These are phyloP conservation scores for Russula virescens DNA, from an alignment of 768 basidiomycete species.

Conservation along the genomic window DNA sequence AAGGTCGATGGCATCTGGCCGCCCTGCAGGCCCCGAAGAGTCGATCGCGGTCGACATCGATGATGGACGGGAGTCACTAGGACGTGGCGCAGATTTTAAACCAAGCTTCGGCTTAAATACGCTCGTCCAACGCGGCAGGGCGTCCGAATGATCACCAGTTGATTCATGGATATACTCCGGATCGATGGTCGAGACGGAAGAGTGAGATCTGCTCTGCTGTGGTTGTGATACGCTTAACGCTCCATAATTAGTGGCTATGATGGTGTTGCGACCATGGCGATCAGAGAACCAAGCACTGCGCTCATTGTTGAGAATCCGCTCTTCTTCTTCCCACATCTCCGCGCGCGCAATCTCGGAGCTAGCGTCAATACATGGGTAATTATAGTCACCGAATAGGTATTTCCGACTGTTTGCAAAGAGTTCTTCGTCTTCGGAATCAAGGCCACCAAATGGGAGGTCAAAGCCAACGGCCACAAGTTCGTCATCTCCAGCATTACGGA, in stretches of 20 bases:
- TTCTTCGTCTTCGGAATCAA: slow-evolving; percentile 66
- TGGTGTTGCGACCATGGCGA: slow-evolving; percentile 36
- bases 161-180: slow-evolving; percentile 39
- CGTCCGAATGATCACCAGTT: slow-evolving; percentile 33
- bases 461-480: slow-evolving; percentile 41
- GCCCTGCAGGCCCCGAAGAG: slow-evolving; percentile 9
- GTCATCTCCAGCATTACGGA: slow-evolving; percentile 56
- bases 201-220: slow-evolving; percentile 6
- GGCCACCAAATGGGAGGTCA: slow-evolving; percentile 60
- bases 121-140: slow-evolving; percentile 45
- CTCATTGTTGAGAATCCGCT: slow-evolving; percentile 71
- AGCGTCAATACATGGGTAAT: slow-evolving; percentile 85
- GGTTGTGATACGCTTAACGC: slow-evolving; percentile 35
- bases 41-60: neutral
- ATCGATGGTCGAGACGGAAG: slow-evolving; percentile 36
- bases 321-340: slow-evolving; percentile 78
- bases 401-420: slow-evolving; percentile 70
- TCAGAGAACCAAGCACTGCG: slow-evolving; percentile 68
- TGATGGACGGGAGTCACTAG: slow-evolving; percentile 9
- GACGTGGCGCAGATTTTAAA: slow-evolving; percentile 20
- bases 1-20: slow-evolving; percentile 81
- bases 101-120: slow-evolving; percentile 21
- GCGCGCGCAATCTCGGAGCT: slow-evolving; percentile 66
- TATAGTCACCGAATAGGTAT: slow-evolving; percentile 86
- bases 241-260: slow-evolving; percentile 48